Base-by-base conservation (phyloP, 2,329 filamentous ascomycete genomes). In the Ascomycota sp. region DNA sequence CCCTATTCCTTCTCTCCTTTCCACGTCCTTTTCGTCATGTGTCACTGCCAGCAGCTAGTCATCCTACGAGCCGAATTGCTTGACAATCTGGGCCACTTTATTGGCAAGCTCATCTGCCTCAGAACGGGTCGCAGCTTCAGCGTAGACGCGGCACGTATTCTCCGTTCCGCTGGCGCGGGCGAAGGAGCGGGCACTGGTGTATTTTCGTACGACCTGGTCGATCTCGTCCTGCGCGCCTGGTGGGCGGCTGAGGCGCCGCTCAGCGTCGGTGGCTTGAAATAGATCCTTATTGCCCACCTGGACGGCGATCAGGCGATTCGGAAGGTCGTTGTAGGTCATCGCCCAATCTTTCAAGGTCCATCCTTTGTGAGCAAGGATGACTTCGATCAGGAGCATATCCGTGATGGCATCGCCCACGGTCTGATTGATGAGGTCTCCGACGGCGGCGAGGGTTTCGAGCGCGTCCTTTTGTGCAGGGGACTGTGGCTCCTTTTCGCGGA, bases 361-460 rank as follows among this genome's bases (percentile, higher is more conserved):
- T 43, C 66, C 68, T 62, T 93, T 95, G 67, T 95, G 83, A 6
- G 89, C 84, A 29, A 98, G 74, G 43, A 95, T 89, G 27, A 86
- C 80, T 57, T 98, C 89, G 29, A 95, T 84, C 48, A 98, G 73
- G 31, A 98, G 70, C 68, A 93, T 79, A 57, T 98, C 89, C 1
- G 83, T 92, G 37, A 98, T 68, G 32, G 89, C 89, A 51, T 98
- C 89, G 35, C 89, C 89, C 32, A 95, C 86, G 1, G 89, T 89
- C 61, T 98, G 89, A 64, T 98, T 98, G 62, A 98, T 92, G 41
- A 98, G 68, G 45, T 93, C 80, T 33, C 76, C 76, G 35, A 92
- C 67, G 9, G 82, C 84, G 35, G 70, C 66, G 1, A 98, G 73
- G 7, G 76, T 83, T 36, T 92, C 79, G 10, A 95, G 68, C 2